These are phyloP conservation scores for Microcos paniculata DNA, from an alignment of 345 rosid genomes.

Conservation along the genomic window DNA sequence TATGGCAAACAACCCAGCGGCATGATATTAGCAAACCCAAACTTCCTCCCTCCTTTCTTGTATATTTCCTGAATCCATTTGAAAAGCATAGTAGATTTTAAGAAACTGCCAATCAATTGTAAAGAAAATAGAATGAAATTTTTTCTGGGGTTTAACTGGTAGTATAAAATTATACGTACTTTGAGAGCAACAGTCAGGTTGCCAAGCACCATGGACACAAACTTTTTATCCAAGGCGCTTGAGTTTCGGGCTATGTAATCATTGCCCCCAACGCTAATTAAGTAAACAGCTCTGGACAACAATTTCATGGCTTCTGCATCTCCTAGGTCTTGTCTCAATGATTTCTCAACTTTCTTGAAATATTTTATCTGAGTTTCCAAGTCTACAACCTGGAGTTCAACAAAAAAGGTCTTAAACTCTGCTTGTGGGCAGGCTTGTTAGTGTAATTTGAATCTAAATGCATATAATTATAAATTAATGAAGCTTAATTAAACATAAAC, in stretches of 20 bases:
- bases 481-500: not conserved
- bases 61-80: constrained; percentile 35
- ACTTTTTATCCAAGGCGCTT: constrained; percentile 21
- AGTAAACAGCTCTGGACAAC: constrained; percentile 27
- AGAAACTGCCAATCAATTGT: not conserved
- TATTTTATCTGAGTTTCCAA: constrained; percentile 24
- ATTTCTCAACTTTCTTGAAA: constrained; percentile 24
- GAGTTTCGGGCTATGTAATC: constrained; percentile 22
- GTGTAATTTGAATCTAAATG: not conserved
- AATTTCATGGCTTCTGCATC: constrained; percentile 18
- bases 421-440: not conserved
- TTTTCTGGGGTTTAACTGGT: not conserved
- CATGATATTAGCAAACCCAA: constrained; percentile 33
- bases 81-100: not conserved
- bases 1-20: constrained; percentile 34
- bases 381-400: constrained; percentile 27
- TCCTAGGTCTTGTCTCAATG: constrained; percentile 26
- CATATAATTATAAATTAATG: not conserved
- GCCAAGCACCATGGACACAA: constrained; percentile 31
- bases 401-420: not conserved
- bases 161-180: constrained; percentile 24
- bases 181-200: constrained; percentile 30
- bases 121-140: not conserved
- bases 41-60: constrained; percentile 43
- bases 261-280: constrained; percentile 28